Evolutionary conservation across 2,329 filamentous ascomycete species (phyloP).

Genomic region (Colletotrichum brevisporum): DNA sequence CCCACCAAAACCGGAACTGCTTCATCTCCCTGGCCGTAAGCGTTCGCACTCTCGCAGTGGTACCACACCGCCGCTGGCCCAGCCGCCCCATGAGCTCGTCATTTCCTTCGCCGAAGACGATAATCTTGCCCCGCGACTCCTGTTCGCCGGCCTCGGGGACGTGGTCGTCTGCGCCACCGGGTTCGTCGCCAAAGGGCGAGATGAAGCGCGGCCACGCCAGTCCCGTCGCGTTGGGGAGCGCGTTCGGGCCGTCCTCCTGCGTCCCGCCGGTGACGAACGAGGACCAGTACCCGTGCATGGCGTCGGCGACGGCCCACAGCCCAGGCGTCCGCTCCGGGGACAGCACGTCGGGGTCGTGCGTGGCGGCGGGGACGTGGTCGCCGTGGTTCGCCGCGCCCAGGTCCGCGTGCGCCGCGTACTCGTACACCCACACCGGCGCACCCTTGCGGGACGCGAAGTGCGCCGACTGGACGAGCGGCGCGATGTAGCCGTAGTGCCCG

Average conservation of each 20-base stretch:
- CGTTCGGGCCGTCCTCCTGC: constrained; percentile 27
- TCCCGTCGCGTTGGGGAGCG: constrained; percentile 30
- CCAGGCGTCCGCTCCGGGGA: constrained; percentile 58
- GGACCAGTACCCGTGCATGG: constrained; percentile 58
- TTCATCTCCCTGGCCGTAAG: constrained; percentile 60
- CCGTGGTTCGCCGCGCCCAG: constrained; percentile 62
- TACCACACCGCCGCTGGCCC: constrained; percentile 55
- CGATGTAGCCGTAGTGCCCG: constrained; percentile 75
- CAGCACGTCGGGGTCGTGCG: constrained; percentile 57
- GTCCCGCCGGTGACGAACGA: constrained; percentile 50
- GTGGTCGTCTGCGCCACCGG: constrained; percentile 19
- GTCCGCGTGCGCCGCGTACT: constrained; percentile 66
- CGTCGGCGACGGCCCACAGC: constrained; percentile 50
- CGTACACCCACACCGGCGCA: constrained; percentile 67
- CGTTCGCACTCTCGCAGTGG: constrained; percentile 57
- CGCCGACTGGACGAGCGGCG: constrained; percentile 73
- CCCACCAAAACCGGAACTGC: constrained; percentile 75
- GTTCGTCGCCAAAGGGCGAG: constrained; percentile 52
- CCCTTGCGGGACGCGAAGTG: constrained; percentile 54
- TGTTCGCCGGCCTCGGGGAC: constrained; percentile 23
- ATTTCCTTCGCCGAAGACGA: constrained; percentile 74
- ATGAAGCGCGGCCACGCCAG: constrained; percentile 60
- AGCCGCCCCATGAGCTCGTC: constrained; percentile 60
- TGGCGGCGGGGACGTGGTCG: constrained; percentile 60
- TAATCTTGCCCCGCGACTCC: constrained; percentile 51